phyloP scores from a whole-genome alignment of 1,284 basidiomycete genomes.

The Austroboletus novae-zelandiae region DNA sequence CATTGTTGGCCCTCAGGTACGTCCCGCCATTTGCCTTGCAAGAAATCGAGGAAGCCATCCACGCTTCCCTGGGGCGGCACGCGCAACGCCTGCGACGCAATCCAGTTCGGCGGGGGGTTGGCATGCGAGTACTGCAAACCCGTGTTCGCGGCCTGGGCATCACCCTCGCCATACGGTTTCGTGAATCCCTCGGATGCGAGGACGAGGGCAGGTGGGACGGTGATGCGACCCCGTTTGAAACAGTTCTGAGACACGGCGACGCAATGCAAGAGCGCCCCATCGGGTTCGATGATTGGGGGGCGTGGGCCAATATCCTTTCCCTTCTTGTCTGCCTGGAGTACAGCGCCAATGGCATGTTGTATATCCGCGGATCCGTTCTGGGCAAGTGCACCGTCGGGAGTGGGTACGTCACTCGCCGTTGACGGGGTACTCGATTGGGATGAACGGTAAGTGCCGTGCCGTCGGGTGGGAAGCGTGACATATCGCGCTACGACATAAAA shows the following conservation, averaged over 20 bases:
- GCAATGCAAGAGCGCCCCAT: conserved; percentile 65
- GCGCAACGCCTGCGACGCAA: conserved; percentile 39
- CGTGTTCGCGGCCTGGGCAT: not conserved
- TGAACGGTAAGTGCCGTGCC: not conserved
- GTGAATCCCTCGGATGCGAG: conserved; percentile 56
- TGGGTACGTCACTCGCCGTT: not conserved
- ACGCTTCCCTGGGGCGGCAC: conserved; percentile 38
- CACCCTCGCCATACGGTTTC: conserved; percentile 20
- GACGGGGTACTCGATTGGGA: conserved; percentile 7
- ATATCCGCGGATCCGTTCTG: conserved; percentile 15
- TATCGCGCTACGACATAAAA: conserved; percentile 32
- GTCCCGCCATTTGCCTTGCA: conserved; percentile 55
- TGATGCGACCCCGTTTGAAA: conserved; percentile 75
- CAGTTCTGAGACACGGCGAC: conserved; percentile 66
- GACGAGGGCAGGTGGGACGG: conserved; percentile 66
- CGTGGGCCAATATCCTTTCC: conserved; percentile 8
- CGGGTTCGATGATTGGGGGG: conserved; percentile 42
- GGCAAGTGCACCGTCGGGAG: not conserved
- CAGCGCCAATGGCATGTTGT: conserved; percentile 34
- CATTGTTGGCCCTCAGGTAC: conserved; percentile 53
- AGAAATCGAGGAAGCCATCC: conserved; percentile 42
- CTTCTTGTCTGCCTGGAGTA: conserved; percentile 28
- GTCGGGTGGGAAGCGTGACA: conserved; percentile 22
- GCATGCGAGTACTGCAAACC: conserved; percentile 36
- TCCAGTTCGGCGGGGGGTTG: conserved; percentile 57